Base-by-base conservation (phyloP, 2,329 filamentous ascomycete species). In the Chaetomium sp. region DNA sequence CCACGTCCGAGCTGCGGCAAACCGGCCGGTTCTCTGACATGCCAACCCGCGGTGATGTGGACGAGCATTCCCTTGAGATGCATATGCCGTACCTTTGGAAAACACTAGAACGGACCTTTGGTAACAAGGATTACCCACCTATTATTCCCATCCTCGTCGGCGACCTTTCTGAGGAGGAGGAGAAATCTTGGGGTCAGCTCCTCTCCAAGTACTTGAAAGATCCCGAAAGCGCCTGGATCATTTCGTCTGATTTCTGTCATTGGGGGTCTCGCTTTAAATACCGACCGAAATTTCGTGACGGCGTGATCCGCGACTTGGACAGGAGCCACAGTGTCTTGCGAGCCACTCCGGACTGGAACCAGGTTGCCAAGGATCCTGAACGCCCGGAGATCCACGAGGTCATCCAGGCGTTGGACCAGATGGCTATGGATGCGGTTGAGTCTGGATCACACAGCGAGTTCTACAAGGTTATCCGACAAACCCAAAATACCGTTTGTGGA, bases 191-290 rank as follows among this genome's bases (percentile, higher is more conserved):
- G 63, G 95, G 92, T 2, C 72, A 79, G 29, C 75, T 93, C n/a
- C 81, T 99, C 8, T 86, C 90, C 1, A 88, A 90, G 0, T 96
- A 95, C 75, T 79, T 99, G 7, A 81, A 82, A 38, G 90, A 97
- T 70, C 85, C 89, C 0, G 80, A 83, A 13, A 96, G 91, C 66
- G 87, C 89, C 1, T 97, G 98, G 74, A 85, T 99, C 66, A 85
- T 98, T 68, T 95, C 91, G 75, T 97, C 93, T 0, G 95, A 99
- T 76, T 99, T 99, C 76, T 97, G 94, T 69, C 95, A 99, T 77
- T 99, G 95, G 95, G 95, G 95, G 12, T 71, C 81, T 0, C 84
- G 92, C 57, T 99, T 97, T 76, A 81, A 84, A 62, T 99, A 98
- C 76, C 91, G 88, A 31, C 90, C 90, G 65, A 97, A 97, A 75